phyloP scores from a whole-genome alignment of 2,329 filamentous ascomycete genomes.

The Akanthomyces muscarius region DNA sequence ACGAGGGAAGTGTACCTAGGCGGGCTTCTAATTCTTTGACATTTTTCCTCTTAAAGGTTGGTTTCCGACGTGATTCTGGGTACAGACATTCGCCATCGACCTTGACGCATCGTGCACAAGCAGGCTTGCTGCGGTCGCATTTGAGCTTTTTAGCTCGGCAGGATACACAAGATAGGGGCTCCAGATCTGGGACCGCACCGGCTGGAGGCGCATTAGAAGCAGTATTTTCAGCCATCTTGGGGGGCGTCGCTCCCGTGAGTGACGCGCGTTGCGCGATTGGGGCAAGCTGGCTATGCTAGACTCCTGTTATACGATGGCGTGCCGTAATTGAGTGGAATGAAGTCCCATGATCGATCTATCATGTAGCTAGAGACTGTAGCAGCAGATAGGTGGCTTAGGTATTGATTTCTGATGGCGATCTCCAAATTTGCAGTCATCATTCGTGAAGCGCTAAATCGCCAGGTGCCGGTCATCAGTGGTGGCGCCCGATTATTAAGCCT shows the following conservation, averaged over 20 bases:
- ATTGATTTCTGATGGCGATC: slow-evolving; percentile 1
- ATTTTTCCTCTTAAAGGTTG: slow-evolving; percentile 81
- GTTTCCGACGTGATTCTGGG: slow-evolving; percentile 84
- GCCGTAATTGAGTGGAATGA: neutral
- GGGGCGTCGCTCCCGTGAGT: neutral
- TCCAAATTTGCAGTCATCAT: neutral
- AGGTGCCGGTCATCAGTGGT: neutral
- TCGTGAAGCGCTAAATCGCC: slow-evolving; percentile 6
- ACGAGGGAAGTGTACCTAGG: slow-evolving; percentile 55
- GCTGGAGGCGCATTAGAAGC: neutral
- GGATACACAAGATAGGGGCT: slow-evolving; percentile 71
- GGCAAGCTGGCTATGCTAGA: neutral
- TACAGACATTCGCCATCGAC: slow-evolving; percentile 77
- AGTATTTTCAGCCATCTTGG: slow-evolving; percentile 10
- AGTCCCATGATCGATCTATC: neutral
- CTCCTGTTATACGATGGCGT: neutral
- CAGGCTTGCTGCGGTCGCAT: slow-evolving; percentile 77
- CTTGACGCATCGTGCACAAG: slow-evolving; percentile 74
- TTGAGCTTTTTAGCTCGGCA: slow-evolving; percentile 82
- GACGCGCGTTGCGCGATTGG: neutral
- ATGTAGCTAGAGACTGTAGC: neutral
- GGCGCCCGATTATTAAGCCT: slow-evolving; percentile 14
- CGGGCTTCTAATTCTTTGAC: slow-evolving; percentile 87
- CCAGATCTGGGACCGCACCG: slow-evolving; percentile 24
- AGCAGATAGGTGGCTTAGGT: neutral